A percentile compares a stretch with the other conserved stretches of the same genome.
Conservation (phyloP, 805 yeast genomes). For the Kodamaea leandrae region DNA sequence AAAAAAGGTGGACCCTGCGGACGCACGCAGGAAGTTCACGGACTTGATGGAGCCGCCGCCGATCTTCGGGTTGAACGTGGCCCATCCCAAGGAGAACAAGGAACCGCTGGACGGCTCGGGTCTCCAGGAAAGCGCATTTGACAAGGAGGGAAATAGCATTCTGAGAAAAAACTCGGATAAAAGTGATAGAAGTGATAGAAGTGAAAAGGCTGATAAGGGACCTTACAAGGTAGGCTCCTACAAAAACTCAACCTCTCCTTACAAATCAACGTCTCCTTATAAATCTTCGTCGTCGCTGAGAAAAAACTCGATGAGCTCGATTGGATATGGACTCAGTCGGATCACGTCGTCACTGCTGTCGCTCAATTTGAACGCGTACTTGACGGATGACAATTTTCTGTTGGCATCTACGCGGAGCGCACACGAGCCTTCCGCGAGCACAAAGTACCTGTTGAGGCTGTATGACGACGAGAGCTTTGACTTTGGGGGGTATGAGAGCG, state of each 20-base stretch:
- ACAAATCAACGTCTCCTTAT: conserved; percentile 2
- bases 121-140: conserved; percentile 6
- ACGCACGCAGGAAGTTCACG: conserved; percentile 16
- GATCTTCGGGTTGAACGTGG: conserved; percentile 22
- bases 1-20: conserved; percentile 10
- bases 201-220: too few species aligned
- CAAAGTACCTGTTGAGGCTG: conserved; percentile 9
- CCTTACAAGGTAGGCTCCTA: too few species aligned
- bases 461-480: conserved; percentile 4
- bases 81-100: conserved; percentile 8
- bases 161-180: conserved; percentile 4
- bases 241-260: conserved; percentile 10
- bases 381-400: conserved; percentile 31
- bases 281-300: conserved; percentile 11
- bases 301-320: conserved; percentile 25
- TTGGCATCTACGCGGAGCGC: conserved; percentile 4
- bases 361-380: conserved; percentile 40
- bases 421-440: background rate
- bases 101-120: background rate
- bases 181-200: too few species aligned
- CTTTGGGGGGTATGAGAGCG: background rate
- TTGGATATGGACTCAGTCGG: conserved; percentile 24
- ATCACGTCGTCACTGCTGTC: conserved; percentile 41
- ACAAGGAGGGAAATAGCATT: conserved; percentile 1
- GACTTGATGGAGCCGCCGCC: conserved; percentile 40